Evolutionary conservation across 768 basidiomycete genomes (phyloP), one percentile per base, ranked within the genome.

Genomic region (Leccinum longicurvipes): DNA sequence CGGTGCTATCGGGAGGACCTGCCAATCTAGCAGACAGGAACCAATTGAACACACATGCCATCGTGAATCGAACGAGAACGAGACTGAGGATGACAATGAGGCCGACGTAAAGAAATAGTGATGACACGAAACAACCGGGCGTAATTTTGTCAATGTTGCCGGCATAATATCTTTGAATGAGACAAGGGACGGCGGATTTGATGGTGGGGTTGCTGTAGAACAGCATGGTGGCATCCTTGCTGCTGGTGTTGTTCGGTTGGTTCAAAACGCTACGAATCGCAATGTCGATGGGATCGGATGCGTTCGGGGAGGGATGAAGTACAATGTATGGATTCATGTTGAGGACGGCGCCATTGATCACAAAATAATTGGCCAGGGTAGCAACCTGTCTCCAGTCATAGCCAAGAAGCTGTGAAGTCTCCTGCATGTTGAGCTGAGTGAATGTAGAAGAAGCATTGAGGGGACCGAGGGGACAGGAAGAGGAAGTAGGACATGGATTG

Each of bases 11-110:
- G 0, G 91, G 91, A 24, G 91, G 84, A 11, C 85, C 84, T 17
- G 93, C 89, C 31, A 98, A 80, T 53, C 81, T 81, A 8, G 82
- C 82, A 10, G 94, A 95, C 48, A 98, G 75, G 77, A 92, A 96
- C 97, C 97, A 99, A 65, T 85, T 93, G 80, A 98, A 99, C 41
- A 96, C 71, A 70, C 92, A 92, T 1, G 97, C 97, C 96, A 99
- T 98, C 63, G 80, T 72, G 74, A 98, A 99, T 32, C 97, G 91
- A 29, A 92, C 85, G 59, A 98, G 73, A 29, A 99, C 91, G 57
- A 99, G 84, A 27, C 82, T 82, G 53, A 98, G 83, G 67, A 99
- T 94, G 74, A 98, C 85, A 70, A 93, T 82, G 55, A 99, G 81
- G 54, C 93, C 91, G 25, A 86, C 75, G 69, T 97, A 99, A 50